Percentiles rank a stretch among this genome's conserved stretches.
These are phyloP conservation scores for Bruguiera gymnorhiza DNA, from an alignment of 345 rosid species.

Conservation along the genomic window DNA sequence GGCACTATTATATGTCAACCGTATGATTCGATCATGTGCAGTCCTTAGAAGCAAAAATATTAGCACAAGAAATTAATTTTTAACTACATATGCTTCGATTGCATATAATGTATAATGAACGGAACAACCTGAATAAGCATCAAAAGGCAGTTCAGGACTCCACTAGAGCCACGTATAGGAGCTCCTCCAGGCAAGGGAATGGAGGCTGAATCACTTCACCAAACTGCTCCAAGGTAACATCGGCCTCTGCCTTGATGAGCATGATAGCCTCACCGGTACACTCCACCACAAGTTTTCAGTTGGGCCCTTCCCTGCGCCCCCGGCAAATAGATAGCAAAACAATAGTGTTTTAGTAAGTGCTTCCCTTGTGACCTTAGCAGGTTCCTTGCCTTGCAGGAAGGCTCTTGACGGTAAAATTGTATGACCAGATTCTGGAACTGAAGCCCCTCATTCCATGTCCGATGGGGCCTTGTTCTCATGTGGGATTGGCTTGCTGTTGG, in stretches of 20 bases:
- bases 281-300: slow-evolving; percentile 3
- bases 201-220: slow-evolving; percentile 20
- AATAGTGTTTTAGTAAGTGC: slow-evolving; percentile 8
- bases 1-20: too few species aligned
- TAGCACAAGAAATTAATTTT: too few species aligned
- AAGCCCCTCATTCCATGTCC: slow-evolving; percentile 3
- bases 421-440: background rate
- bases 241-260: slow-evolving; percentile 23
- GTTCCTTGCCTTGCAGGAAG: slow-evolving; percentile 6
- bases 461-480: slow-evolving; percentile 3
- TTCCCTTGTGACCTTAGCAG: background rate
- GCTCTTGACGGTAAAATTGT: background rate
- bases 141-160: slow-evolving; percentile 10
- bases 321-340: slow-evolving; percentile 12
- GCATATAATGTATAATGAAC: background rate
- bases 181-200: slow-evolving; percentile 11
- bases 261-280: slow-evolving; percentile 7
- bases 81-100: too few species aligned
- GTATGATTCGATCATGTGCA: too few species aligned
- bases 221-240: slow-evolving; percentile 5
- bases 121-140: slow-evolving; percentile 15
- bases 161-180: slow-evolving; percentile 25
- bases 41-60: too few species aligned
- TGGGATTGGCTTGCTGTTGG: slow-evolving; percentile 16
- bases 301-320: background rate